phyloP scores from a whole-genome alignment of 129 eudicot species.

The Dittrichia graveolens region DNA sequence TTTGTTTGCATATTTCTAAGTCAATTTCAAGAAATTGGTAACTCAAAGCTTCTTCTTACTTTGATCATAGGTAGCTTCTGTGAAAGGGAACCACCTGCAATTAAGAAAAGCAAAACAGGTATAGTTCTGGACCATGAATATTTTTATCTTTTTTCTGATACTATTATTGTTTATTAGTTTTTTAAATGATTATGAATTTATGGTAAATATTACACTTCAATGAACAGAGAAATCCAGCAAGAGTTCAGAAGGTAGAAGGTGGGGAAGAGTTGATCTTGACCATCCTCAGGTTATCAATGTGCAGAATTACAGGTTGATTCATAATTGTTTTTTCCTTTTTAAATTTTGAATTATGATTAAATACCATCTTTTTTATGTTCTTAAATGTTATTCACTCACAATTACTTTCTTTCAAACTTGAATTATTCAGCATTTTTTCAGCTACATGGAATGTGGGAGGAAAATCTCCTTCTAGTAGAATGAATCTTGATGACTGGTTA shows the following conservation, averaged over 20 bases:
- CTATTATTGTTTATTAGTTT: conserved; percentile 6
- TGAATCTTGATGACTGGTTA: conserved; percentile 96
- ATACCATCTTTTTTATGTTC: background rate
- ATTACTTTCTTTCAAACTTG: conserved; percentile 7
- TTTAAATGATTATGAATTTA: background rate
- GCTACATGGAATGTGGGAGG: conserved; percentile 99
- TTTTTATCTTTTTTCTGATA: background rate
- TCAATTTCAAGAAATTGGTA: conserved; percentile 7
- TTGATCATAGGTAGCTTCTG: conserved; percentile 53
- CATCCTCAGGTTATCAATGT: conserved; percentile 87
- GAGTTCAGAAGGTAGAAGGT: conserved; percentile 48
- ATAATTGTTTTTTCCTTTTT: conserved; percentile 3
- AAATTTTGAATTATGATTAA: background rate
- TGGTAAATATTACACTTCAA: background rate
- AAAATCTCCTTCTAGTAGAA: conserved; percentile 65
- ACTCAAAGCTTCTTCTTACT: conserved; percentile 8
- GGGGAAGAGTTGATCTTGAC: conserved; percentile 70
- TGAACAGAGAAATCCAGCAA: conserved; percentile 63
- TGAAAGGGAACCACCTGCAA: conserved; percentile 74
- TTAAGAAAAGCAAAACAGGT: conserved; percentile 72
- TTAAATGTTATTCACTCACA: background rate
- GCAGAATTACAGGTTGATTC: conserved; percentile 73
- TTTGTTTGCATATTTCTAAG: background rate
- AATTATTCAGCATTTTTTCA: conserved; percentile 65
- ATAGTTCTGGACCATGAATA: background rate